These are phyloP conservation scores for Marasmius fiardii DNA, from an alignment of 1,284 basidiomycete species.

Conservation along the genomic window DNA sequence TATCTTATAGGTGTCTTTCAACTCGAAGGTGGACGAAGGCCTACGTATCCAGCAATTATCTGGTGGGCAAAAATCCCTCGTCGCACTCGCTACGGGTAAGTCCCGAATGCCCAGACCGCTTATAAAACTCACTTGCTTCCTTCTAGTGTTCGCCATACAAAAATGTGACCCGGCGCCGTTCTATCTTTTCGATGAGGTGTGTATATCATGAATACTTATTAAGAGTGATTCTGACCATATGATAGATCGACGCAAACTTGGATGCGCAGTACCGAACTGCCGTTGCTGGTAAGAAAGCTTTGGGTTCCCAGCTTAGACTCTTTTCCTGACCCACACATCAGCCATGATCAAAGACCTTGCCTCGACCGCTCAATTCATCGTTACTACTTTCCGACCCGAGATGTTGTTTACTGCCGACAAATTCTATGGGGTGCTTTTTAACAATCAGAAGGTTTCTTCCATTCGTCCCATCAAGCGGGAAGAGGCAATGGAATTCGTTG, in stretches of 20 bases:
- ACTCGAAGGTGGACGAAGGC: constrained; percentile 96
- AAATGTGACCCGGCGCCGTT: constrained; percentile 99
- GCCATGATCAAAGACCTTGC: constrained; percentile 95
- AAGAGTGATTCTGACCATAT: neutral
- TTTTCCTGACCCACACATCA: constrained; percentile 23
- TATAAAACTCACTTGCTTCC: neutral
- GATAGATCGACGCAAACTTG: constrained; percentile 92
- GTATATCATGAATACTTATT: constrained; percentile 7
- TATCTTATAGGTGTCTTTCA: constrained; percentile 85
- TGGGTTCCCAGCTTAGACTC: neutral
- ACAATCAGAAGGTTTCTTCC: constrained; percentile 91
- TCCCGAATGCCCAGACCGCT: neutral
- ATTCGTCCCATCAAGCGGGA: constrained; percentile 81
- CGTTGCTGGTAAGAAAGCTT: constrained; percentile 83
- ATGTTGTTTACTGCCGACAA: constrained; percentile 95
- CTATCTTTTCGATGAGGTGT: constrained; percentile 97
- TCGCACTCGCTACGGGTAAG: constrained; percentile 89
- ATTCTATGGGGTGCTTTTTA: constrained; percentile 99
- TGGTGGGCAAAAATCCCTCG: constrained; percentile 96
- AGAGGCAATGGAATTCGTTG: constrained; percentile 88
- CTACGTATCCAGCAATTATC: constrained; percentile 95
- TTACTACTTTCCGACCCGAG: constrained; percentile 97
- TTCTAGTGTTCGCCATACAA: constrained; percentile 93
- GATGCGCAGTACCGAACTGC: constrained; percentile 98
- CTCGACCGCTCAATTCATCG: constrained; percentile 92